Conservation (phyloP, 805 yeast genomes). For the Pichia heedii region DNA sequence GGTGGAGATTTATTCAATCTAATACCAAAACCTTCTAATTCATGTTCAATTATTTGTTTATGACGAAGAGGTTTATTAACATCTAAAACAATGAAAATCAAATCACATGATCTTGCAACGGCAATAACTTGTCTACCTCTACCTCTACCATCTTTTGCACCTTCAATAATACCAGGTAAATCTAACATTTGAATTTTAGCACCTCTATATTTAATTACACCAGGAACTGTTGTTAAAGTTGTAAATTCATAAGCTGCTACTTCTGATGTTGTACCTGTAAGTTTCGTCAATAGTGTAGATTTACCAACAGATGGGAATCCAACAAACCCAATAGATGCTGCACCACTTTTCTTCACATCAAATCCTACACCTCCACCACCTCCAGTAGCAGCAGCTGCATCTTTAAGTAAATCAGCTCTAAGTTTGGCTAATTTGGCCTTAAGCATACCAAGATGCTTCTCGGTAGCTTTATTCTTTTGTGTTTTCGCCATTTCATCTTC, state of each 20-base stretch:
- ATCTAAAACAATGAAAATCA: conserved; percentile 87
- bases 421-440: conserved; percentile 95
- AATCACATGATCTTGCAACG: conserved; percentile 95
- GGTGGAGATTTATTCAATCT: conserved; percentile 90
- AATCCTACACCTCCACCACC: conserved; percentile 93
- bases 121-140: conserved; percentile 97
- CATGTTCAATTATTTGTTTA: conserved; percentile 88
- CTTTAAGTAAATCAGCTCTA: conserved; percentile 80
- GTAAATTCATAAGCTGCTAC: conserved; percentile 99
- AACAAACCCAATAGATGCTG: conserved; percentile 93
- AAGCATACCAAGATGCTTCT: conserved; percentile 93
- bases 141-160: conserved; percentile 88
- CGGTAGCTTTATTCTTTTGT: conserved; percentile 96
- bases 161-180: conserved; percentile 85
- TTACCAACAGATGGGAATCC: conserved; percentile 97
- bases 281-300: conserved; percentile 72
- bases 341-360: conserved; percentile 99
- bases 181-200: conserved; percentile 96
- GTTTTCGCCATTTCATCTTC: conserved; percentile 98
- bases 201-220: conserved; percentile 91
- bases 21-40: conserved; percentile 95
- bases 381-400: conserved; percentile 63
- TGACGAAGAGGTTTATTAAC: conserved; percentile 95
- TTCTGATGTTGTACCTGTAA: conserved; percentile 95
- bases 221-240: conserved; percentile 95